Base-by-base conservation (phyloP, 2,329 filamentous ascomycete species). In the Aspergillus clavatus region DNA sequence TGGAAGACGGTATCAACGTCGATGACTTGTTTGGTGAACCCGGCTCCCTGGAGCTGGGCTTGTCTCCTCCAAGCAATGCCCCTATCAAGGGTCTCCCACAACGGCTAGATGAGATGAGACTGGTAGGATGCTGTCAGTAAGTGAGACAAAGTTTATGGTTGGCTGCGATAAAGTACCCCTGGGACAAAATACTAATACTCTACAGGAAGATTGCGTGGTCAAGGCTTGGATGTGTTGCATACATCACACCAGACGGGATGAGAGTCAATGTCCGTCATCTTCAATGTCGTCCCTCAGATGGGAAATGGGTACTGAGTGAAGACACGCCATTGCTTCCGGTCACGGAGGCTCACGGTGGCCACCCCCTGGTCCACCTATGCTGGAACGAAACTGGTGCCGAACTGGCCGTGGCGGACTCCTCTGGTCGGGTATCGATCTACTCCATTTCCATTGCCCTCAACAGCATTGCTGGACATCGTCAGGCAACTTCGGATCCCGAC, bases 191-290 rank as follows among this genome's bases (percentile, higher is more conserved):
- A 4, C 52, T 65, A 40, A 67, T 62, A 49, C 56, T 18, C 4
- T 8, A 38, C 36, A 94, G 89, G 63, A 82, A 81, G 53, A 79
- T 96, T 43, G 83, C 86, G 23, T 97, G 91, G 90, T 95, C 91
- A 8, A 89, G 84, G 58, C 80, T 82, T 49, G 91, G 91, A 35
- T 89, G 84, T 48, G 87, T 97, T 54, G 90, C 90, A 22, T 85
- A 84, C 43, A 85, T 97, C 54, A 80, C 83, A 16, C 71, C 80
- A 12, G 85, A 90, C 67, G 86, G 87, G 22, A 77, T 78, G 38
- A 77, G 75, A 11, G 72, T 96, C 42, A 82, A 86, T 60, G 75
- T 95, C 37, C 82, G 84, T 47, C 84, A 87, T 61, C 75, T 95
- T 40, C 78, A 81, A 26, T 83, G 85, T 58, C 76, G 83, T 53